Evolutionary conservation across 495 filamentous ascomycete species (phyloP), one percentile per base, ranked within the genome.

Genomic region (Aspergillus egyptiacus): DNA sequence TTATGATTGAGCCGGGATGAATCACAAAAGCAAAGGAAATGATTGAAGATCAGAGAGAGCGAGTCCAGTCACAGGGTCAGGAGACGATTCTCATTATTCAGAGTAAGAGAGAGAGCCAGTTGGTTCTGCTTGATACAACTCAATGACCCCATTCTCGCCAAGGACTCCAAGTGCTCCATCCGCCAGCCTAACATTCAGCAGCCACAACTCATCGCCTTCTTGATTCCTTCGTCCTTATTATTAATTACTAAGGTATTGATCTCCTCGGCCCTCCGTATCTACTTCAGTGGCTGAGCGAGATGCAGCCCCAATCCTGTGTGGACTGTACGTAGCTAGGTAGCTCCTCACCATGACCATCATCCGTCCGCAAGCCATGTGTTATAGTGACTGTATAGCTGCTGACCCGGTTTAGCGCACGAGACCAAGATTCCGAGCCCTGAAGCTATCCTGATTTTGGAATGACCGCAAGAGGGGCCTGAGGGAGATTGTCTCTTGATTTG

Each of bases 401-500:
- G 33, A 19, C 28, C 25, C 25, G 25, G 10, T 5, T 5, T 10
- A 5, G 25, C 25, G 25, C 25, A 27, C 25, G 25, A 31, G 28
- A 31, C 28, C 28, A n/a, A n/a, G n/a, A n/a, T n/a, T 10, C 9
- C 2, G 10, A 13, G 28, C 28, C 28, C 28, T 31, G 33, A 11
- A 17, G 31, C 14, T 17, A 17, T 15, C 33, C 33, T 36, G 33
- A 36, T n/a, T n/a, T n/a, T n/a, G n/a, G 23, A 13, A 31, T 2
- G n/a, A 10, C 28, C 24, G n/a, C n/a, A 5, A 41, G 47, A 33
- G 27, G 27, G 31, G 34, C 19, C 20, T n/a, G 24, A 14, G 17
- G n/a, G 14, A n/a, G n/a, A n/a, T n/a, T n/a, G 15, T 28, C 22
- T 18, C 35, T 46, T 50, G 36, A 41, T 27, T 45, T 50, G 30